Evolutionary conservation across 768 basidiomycete species (phyloP).

Genomic region (Russula emetica): DNA sequence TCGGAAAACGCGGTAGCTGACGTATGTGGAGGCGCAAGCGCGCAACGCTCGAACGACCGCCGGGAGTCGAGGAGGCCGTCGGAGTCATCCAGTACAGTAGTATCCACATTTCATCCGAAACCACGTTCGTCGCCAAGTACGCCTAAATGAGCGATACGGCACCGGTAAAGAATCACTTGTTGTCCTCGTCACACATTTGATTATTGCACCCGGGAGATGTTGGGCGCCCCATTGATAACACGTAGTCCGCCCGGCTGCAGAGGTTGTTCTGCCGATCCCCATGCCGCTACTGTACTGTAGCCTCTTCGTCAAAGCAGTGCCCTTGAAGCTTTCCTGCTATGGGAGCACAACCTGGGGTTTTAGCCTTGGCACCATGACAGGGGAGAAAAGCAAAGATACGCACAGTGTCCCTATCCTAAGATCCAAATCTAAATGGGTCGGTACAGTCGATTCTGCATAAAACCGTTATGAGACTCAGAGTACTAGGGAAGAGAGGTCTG

Average conservation of each 20-base stretch:
- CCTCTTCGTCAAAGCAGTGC: constrained; percentile 43
- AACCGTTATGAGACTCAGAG: constrained; percentile 58
- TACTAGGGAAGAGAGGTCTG: constrained; percentile 54
- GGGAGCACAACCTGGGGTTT: background rate
- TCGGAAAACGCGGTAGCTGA: constrained; percentile 30
- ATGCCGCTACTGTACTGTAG: constrained; percentile 28
- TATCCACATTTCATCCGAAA: constrained; percentile 61
- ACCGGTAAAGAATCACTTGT: constrained; percentile 39
- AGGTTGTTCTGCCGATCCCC: constrained; percentile 18
- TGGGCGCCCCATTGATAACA: constrained; percentile 47
- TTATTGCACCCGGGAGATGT: constrained; percentile 37
- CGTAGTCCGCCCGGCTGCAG: background rate
- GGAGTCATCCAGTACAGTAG: constrained; percentile 42
- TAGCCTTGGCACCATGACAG: background rate
- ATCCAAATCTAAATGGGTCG: background rate
- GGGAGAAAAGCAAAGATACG: background rate
- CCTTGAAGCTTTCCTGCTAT: constrained; percentile 35
- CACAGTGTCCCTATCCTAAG: constrained; percentile 37
- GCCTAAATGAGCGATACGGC: constrained; percentile 35
- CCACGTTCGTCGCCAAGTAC: constrained; percentile 51
- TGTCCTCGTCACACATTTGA: constrained; percentile 84
- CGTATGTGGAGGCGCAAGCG: constrained; percentile 81
- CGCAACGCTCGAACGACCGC: constrained; percentile 87
- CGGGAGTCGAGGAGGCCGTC: constrained; percentile 55
- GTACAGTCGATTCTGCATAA: background rate